Evolutionary conservation across 176 grass and related monocot genomes (phyloP).

Genomic region (Pharus latifolius): DNA sequence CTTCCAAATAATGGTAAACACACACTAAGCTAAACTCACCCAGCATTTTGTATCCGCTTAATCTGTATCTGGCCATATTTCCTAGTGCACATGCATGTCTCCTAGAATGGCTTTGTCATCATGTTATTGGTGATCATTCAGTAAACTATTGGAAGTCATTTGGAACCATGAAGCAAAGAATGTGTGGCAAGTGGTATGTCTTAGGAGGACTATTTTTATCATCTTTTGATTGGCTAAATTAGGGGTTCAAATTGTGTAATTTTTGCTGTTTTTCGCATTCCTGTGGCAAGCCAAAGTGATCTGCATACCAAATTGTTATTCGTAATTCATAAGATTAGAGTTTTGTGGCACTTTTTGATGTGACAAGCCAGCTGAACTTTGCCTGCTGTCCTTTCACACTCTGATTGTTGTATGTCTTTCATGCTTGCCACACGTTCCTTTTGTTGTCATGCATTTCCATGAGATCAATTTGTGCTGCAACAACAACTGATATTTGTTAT

Average conservation of each 20-base stretch:
- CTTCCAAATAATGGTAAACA: conserved; percentile 56
- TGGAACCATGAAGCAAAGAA: neutral
- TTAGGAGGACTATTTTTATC: neutral
- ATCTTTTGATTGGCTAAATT: neutral
- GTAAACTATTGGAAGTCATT: neutral
- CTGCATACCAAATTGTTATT: neutral
- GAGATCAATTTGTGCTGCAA: neutral
- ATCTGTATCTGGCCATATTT: too few species aligned
- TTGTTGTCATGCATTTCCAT: conserved; percentile 9
- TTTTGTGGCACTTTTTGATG: neutral
- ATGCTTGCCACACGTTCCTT: neutral
- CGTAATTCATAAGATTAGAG: too few species aligned
- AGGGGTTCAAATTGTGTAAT: neutral
- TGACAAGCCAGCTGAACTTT: neutral
- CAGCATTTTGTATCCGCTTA: neutral
- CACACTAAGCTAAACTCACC: neutral
- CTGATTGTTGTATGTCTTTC: neutral
- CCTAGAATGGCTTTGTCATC: neutral
- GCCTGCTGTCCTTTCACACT: neutral
- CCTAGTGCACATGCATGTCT: neutral
- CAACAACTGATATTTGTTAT: neutral
- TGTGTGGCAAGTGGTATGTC: neutral
- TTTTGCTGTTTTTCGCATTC: neutral
- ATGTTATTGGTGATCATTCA: neutral
- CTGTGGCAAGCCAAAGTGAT: neutral